Evolutionary conservation across 169 alveolate species (phyloP), one percentile per base, ranked within the genome.

Genomic region (Plasmodium gaboni): DNA sequence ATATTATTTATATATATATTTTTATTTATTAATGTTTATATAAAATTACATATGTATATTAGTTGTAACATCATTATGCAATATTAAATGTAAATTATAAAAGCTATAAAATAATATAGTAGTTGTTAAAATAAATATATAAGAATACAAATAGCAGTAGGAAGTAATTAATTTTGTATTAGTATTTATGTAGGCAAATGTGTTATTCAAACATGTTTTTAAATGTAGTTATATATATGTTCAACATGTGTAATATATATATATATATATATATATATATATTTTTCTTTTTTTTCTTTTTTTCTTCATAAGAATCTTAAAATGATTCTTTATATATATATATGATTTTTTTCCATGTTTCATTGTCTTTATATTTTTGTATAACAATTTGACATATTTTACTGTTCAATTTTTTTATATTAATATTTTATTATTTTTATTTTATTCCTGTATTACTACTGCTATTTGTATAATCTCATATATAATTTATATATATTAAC

Each of bases 201-300:
- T 51, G n/a, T n/a, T 12, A n/a, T 15, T 12, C 5, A 51, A 51
- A n/a, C 6, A 10, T n/a, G 19, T n/a, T n/a, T n/a, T 51, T 1
- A 51, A 51, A 55, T 46, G 80, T n/a, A 67, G 2, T n/a, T 55
- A 24, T 70, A 70, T 70, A 10, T 46, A 70, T 70, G 10, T 24
- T 17, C 38, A 15, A 17, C 5, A 38, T 26, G 24, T 9, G 24
- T 51, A 51, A 72, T 44, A 72, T 53, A 24, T 53, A 72, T 8
- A 55, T 48, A 50, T 76, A 63, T 48, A 65, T 64, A 71, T 71
- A 24, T 71, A 50, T 24, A 71, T 71, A 24, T 13, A 51, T 53
- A 48, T 63, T 22, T 74, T 74, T 19, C 22, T 19, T 74, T 55
- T 74, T 63, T 38, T 74, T 32, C 59, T 60, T 74, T 74, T 74